Evolutionary conservation across 371 early-diverging fungal species (phyloP).

Genomic region (Lichtheimia corymbifera): DNA sequence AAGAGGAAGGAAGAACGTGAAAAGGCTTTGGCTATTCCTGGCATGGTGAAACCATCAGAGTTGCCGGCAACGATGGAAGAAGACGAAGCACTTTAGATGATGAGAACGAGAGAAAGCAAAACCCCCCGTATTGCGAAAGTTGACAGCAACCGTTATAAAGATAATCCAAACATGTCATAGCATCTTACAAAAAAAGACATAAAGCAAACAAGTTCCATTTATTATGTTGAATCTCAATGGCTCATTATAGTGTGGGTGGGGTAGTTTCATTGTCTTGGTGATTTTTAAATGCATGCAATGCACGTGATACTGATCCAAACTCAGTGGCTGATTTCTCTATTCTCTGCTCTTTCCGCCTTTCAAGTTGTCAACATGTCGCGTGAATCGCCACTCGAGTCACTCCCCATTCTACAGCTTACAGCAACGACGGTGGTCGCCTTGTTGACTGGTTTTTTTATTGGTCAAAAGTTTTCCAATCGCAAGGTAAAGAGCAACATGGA

Average conservation of each 20-base stretch:
- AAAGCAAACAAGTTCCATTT: neutral
- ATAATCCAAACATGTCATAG: too few species aligned
- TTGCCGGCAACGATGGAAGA: slow-evolving; percentile 70
- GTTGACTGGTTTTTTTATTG: slow-evolving; percentile 30
- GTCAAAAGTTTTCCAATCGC: slow-evolving; percentile 13
- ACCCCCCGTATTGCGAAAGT: neutral
- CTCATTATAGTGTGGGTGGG: too few species aligned
- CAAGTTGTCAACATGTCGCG: neutral
- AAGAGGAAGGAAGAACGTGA: slow-evolving; percentile 82
- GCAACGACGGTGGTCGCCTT: slow-evolving; percentile 23
- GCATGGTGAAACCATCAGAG: slow-evolving; percentile 95
- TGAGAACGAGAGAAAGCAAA: neutral
- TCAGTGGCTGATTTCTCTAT: too few species aligned
- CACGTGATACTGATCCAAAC: too few species aligned
- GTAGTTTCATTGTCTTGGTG: too few species aligned
- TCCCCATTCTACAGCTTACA: slow-evolving; percentile 12
- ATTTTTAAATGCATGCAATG: too few species aligned
- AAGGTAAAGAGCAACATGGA: neutral
- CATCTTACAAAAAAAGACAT: too few species aligned
- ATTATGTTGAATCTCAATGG: too few species aligned
- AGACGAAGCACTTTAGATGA: slow-evolving; percentile 38
- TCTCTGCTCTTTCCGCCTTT: too few species aligned
- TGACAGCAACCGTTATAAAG: too few species aligned
- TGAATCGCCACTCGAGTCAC: neutral
- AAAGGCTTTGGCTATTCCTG: slow-evolving; percentile 89